Evolutionary conservation across 1,284 basidiomycete genomes (phyloP).

Genomic region (Earliella scabrosa): DNA sequence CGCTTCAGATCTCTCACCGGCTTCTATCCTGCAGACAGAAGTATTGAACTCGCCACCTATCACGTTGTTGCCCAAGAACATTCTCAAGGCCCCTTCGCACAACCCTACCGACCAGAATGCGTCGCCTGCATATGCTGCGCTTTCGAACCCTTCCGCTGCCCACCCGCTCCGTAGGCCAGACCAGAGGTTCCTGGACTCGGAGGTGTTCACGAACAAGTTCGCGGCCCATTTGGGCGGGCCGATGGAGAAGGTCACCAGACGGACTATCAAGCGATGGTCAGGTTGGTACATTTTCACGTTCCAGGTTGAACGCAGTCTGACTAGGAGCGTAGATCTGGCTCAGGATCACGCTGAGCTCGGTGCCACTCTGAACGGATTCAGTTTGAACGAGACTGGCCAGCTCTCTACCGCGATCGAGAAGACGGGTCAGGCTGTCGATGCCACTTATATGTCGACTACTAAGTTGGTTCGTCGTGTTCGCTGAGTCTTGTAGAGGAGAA

Average conservation of each 20-base stretch:
- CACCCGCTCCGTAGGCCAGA: constrained; percentile 89
- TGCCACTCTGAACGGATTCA: constrained; percentile 95
- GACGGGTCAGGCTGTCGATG: constrained; percentile 94
- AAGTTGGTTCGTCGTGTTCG: constrained; percentile 65
- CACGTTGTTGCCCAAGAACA: constrained; percentile 91
- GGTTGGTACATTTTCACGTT: constrained; percentile 54
- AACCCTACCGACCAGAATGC: constrained; percentile 86
- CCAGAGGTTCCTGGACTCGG: constrained; percentile 94
- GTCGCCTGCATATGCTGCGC: constrained; percentile 77
- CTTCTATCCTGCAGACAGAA: constrained; percentile 63
- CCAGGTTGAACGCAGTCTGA: no score
- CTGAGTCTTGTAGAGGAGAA: no score
- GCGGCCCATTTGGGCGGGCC: constrained; percentile 88
- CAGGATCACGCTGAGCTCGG: constrained; percentile 96
- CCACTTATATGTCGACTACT: constrained; percentile 92
- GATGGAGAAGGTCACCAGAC: constrained; percentile 95
- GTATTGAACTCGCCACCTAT: constrained; percentile 92
- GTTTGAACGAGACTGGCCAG: constrained; percentile 79
- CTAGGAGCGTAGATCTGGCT: constrained; percentile 88
- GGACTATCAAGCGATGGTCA: constrained; percentile 93
- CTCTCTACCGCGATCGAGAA: constrained; percentile 86
- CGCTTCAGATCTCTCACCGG: no score
- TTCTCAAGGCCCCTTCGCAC: constrained; percentile 93
- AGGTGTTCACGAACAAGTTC: constrained; percentile 97
- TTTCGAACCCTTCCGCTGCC: constrained; percentile 88